Conservation (phyloP, 139 green algal species). For the Tetraselmis striata region DNA sequence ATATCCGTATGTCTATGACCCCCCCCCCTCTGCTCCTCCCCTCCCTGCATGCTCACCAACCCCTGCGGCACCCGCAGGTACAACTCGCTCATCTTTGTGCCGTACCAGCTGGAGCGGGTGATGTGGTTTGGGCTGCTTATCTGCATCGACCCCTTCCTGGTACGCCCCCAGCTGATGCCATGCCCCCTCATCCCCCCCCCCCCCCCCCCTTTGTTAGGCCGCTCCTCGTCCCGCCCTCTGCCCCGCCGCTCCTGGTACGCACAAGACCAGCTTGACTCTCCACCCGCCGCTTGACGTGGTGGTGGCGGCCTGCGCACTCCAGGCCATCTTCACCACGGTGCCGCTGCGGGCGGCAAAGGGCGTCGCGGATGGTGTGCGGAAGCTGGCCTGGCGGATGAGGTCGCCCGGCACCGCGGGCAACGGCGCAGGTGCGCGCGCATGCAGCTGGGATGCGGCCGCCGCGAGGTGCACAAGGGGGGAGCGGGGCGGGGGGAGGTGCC, state of each 20-base stretch:
- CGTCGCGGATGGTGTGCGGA: not conserved
- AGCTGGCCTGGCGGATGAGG: not conserved
- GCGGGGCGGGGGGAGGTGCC: too few species aligned
- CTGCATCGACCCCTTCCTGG: slow-evolving; percentile 72
- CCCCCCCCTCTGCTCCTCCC: too few species aligned
- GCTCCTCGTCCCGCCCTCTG: too few species aligned
- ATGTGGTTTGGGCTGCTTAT: slow-evolving; percentile 64
- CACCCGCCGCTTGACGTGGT: too few species aligned
- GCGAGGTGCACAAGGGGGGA: too few species aligned
- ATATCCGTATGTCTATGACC: too few species aligned
- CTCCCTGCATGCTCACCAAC: too few species aligned
- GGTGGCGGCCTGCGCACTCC: too few species aligned
- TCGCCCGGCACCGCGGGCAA: not conserved
- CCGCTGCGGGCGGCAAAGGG: slow-evolving; percentile 38
- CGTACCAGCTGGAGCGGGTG: slow-evolving; percentile 80
- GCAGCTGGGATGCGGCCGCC: too few species aligned
- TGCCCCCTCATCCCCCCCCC: not conserved
- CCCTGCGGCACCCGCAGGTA: slow-evolving; percentile 49
- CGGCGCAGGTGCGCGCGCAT: not conserved
- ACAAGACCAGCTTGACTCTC: too few species aligned
- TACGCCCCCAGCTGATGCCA: slow-evolving; percentile 9
- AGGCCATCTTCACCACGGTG: slow-evolving; percentile 70
- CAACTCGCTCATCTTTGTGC: slow-evolving; percentile 78
- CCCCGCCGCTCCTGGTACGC: too few species aligned
- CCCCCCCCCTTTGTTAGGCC: too few species aligned